Percentiles rank a stretch among this genome's conserved stretches.
These are phyloP conservation scores for Diplodia scrobiculata DNA, from an alignment of 2,329 filamentous ascomycete species.

Conservation along the genomic window DNA sequence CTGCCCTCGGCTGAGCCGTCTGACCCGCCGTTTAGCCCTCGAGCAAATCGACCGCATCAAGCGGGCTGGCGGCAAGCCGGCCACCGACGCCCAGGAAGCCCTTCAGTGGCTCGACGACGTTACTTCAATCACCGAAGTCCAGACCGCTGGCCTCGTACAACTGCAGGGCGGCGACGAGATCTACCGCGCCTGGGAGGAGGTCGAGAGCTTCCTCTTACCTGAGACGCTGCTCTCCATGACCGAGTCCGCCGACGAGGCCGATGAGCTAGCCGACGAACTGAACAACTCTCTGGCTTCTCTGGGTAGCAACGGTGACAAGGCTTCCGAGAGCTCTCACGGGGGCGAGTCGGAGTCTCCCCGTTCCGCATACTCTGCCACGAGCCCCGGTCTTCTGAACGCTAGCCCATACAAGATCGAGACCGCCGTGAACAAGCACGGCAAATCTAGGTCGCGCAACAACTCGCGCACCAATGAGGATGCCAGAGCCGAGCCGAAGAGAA, in stretches of 20 bases:
- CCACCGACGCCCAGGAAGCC: slow-evolving; percentile 52
- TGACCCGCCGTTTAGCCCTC: slow-evolving; percentile 45
- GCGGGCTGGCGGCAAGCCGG: slow-evolving; percentile 47
- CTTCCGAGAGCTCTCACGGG: slow-evolving; percentile 50
- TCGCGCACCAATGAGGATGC: background rate
- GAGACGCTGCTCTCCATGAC: slow-evolving; percentile 54
- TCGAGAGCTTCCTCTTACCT: slow-evolving; percentile 53
- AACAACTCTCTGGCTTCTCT: slow-evolving; percentile 42
- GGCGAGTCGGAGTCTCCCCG: slow-evolving; percentile 47
- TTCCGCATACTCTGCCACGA: slow-evolving; percentile 43
- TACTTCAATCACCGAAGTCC: slow-evolving; percentile 49
- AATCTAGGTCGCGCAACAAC: slow-evolving; percentile 11
- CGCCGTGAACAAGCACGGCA: slow-evolving; percentile 15
- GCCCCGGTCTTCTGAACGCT: slow-evolving; percentile 39
- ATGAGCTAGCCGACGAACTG: slow-evolving; percentile 44
- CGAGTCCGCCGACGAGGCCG: slow-evolving; percentile 44
- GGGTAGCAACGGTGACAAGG: slow-evolving; percentile 41
- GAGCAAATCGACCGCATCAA: slow-evolving; percentile 51
- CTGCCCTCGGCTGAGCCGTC: slow-evolving; percentile 11
- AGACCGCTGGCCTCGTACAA: slow-evolving; percentile 43
- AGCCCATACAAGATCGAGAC: slow-evolving; percentile 37
- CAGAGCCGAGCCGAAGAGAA: slow-evolving; percentile 35
- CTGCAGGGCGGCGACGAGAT: slow-evolving; percentile 54
- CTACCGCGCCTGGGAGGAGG: slow-evolving; percentile 53
- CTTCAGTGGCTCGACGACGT: slow-evolving; percentile 56